Evolutionary conservation across 1,284 basidiomycete genomes (phyloP).

Genomic region (Farysia itapuensis): DNA sequence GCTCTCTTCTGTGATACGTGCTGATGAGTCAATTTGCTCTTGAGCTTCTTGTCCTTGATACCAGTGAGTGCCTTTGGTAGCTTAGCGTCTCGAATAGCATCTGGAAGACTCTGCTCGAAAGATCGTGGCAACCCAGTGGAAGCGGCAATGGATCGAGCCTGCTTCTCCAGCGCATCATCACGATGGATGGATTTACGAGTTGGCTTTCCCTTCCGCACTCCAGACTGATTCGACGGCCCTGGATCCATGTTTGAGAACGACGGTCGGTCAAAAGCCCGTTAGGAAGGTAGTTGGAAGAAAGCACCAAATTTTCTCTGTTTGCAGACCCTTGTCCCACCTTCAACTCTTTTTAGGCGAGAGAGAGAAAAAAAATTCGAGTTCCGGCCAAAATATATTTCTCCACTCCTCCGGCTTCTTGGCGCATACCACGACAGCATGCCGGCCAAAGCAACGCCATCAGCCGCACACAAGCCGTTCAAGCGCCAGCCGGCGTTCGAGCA

Average conservation of each 20-base stretch:
- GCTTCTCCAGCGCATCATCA: constrained; percentile 44
- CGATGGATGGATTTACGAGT: constrained; percentile 23
- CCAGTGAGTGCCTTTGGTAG: constrained; percentile 47
- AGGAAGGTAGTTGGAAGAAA: no score
- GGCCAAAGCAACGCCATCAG: no score
- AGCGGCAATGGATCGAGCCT: constrained; percentile 44
- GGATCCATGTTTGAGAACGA: no score
- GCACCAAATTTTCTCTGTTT: no score
- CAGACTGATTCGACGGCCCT: constrained; percentile 18
- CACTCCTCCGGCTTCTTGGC: no score
- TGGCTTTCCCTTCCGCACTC: background rate
- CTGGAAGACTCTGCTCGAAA: constrained; percentile 43
- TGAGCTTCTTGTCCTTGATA: constrained; percentile 57
- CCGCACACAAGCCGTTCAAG: no score
- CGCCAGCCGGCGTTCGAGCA: constrained; percentile 36
- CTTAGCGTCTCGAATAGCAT: constrained; percentile 31
- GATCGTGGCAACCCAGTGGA: constrained; percentile 51
- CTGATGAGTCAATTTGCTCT: constrained; percentile 48
- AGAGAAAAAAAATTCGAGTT: no score
- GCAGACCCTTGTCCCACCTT: no score
- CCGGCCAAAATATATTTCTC: no score
- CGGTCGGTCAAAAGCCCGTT: no score
- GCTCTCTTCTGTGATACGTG: constrained; percentile 50
- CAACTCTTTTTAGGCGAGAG: no score
- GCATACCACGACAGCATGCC: constrained; percentile 21